Conservation (phyloP, 73 alveolate genomes). For the Symbiodinium pilosum region DNA sequence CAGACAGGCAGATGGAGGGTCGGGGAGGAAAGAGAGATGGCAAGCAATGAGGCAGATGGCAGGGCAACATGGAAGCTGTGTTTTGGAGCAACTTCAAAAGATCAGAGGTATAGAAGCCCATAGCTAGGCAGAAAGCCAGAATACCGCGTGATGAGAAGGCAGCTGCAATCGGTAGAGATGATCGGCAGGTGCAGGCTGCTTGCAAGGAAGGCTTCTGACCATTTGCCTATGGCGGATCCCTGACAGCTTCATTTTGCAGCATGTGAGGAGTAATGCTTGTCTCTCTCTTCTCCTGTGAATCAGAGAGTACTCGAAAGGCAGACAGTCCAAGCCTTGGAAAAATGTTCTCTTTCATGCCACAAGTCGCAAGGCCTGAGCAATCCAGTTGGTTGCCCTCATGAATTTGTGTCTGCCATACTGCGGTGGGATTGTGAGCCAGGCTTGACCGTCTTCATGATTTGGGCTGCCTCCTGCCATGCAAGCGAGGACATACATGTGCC, state of each 20-base stretch:
- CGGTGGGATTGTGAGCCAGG: neutral
- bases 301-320: too few species aligned
- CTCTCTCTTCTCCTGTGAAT: too few species aligned
- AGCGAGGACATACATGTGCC: neutral
- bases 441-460: slow-evolving; percentile 25
- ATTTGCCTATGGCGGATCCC: too few species aligned
- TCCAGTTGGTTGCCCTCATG: neutral
- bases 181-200: too few species aligned
- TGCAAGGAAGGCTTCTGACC: too few species aligned
- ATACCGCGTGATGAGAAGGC: neutral
- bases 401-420: neutral
- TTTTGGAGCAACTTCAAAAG: neutral
- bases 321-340: neutral
- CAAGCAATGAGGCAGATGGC: neutral
- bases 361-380: slow-evolving; percentile 49
- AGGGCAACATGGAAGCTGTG: neutral
- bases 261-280: too few species aligned
- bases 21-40: neutral
- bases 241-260: too few species aligned
- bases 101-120: neutral
- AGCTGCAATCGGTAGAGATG: too few species aligned
- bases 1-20: neutral
- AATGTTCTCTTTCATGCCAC: slow-evolving; percentile 36
- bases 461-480: slow-evolving; percentile 44
- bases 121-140: neutral